Conservation (phyloP, 2,329 filamentous ascomycete genomes). For the Aureobasidium sp. region DNA sequence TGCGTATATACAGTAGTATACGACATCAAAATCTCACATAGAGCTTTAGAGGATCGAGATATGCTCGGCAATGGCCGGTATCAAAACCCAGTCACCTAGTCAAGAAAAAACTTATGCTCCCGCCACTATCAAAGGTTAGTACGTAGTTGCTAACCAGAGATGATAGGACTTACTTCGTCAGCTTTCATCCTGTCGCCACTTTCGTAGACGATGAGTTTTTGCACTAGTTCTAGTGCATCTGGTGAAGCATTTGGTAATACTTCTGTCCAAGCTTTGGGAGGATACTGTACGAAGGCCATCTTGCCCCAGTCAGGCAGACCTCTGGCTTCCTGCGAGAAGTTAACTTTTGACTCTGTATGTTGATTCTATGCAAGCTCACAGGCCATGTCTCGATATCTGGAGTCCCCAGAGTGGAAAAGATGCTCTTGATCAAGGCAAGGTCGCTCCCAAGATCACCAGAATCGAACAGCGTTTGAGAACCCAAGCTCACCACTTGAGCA, state of each 20-base stretch:
- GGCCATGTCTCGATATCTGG: conserved; percentile 79
- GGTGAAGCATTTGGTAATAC: conserved; percentile 57
- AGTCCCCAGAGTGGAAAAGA: conserved; percentile 86
- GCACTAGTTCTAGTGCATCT: conserved; percentile 59
- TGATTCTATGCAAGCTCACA: conserved; percentile 36
- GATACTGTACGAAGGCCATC: conserved; percentile 70
- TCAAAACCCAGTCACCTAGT: background rate
- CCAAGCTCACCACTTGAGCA: conserved; percentile 59
- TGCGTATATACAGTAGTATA: background rate
- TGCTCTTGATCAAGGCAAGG: conserved; percentile 80
- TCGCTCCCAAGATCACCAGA: conserved; percentile 88
- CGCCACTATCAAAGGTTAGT: conserved; percentile 10
- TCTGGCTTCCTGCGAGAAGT: conserved; percentile 49
- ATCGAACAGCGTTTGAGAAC: conserved; percentile 65
- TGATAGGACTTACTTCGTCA: conserved; percentile 38
- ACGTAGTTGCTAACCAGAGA: background rate
- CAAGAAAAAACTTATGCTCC: background rate
- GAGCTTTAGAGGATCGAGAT: background rate
- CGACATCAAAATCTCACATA: background rate
- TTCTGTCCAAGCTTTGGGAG: conserved; percentile 58
- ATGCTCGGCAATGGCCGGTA: background rate
- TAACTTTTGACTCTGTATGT: background rate
- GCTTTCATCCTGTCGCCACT: conserved; percentile 61
- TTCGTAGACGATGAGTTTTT: conserved; percentile 65
- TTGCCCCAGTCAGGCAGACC: conserved; percentile 81